Evolutionary conservation across 192 early-diverging fungal species (phyloP).

Genomic region (Backusella tuberculispora): DNA sequence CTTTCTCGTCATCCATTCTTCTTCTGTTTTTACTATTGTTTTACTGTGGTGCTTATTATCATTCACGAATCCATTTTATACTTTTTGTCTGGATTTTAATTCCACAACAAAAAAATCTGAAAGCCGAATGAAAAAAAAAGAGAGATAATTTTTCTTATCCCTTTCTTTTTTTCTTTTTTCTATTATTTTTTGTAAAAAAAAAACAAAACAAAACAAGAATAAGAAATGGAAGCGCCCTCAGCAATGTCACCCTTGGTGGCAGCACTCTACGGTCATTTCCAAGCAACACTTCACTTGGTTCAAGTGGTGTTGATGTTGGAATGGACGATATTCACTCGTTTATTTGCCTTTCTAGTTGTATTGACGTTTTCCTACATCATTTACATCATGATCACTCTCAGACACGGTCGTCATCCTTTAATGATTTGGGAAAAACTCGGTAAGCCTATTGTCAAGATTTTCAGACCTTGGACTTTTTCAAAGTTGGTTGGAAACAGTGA

Average conservation of each 20-base stretch:
- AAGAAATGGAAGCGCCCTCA: neutral
- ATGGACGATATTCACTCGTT: conserved; percentile 41
- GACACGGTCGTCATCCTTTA: conserved; percentile 41
- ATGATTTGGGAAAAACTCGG: conserved; percentile 55
- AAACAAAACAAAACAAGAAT: neutral
- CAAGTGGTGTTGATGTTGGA: conserved; percentile 35
- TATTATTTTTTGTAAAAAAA: no score
- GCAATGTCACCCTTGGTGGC: conserved; percentile 8
- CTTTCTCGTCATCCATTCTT: no score
- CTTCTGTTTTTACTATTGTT: no score
- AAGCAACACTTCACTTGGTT: conserved; percentile 33
- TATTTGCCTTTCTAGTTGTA: conserved; percentile 31
- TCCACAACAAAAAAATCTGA: neutral
- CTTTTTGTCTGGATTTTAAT: neutral
- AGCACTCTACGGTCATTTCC: conserved; percentile 29
- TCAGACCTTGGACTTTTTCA: conserved; percentile 54
- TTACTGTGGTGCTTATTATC: no score
- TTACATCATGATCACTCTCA: conserved; percentile 34
- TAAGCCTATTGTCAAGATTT: conserved; percentile 47
- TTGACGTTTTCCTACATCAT: conserved; percentile 30
- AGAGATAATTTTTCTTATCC: neutral
- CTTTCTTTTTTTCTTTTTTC: neutral
- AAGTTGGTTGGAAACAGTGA: conserved; percentile 48
- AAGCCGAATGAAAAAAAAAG: neutral
- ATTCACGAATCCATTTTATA: no score